phyloP scores from a whole-genome alignment of 805 yeast species.

The Pichia membranifaciens region DNA sequence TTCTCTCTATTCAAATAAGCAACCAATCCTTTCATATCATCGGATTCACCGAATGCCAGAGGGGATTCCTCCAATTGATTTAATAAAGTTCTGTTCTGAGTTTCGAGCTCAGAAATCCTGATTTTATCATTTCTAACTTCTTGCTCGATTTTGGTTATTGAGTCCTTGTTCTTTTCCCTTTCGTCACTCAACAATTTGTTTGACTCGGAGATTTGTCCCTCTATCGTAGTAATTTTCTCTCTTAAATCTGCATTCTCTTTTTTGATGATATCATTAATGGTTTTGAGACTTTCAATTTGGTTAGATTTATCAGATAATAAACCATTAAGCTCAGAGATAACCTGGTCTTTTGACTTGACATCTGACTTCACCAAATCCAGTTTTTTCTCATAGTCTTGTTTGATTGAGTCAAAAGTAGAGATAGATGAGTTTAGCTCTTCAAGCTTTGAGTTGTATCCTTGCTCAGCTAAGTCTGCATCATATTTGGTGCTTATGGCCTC shows the following conservation, averaged over 20 bases:
- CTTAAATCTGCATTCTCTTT: constrained; percentile 21
- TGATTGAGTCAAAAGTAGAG: constrained; percentile 22
- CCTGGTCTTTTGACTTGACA: constrained; percentile 22
- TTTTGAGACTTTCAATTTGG: constrained; percentile 24
- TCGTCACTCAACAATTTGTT: constrained; percentile 31
- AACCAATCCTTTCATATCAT: constrained; percentile 48
- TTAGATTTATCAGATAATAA: constrained; percentile 21
- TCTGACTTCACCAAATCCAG: constrained; percentile 29
- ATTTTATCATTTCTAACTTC: constrained; percentile 40
- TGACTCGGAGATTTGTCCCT: constrained; percentile 32
- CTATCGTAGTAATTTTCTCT: constrained; percentile 31
- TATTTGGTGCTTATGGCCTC: constrained; percentile 13
- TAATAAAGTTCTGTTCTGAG: constrained; percentile 64
- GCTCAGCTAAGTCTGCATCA: constrained; percentile 12
- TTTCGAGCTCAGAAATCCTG: constrained; percentile 49
- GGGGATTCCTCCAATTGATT: constrained; percentile 51
- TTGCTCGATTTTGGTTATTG: constrained; percentile 37
- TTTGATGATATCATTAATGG: constrained; percentile 8
- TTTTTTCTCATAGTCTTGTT: constrained; percentile 28
- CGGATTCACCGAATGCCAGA: constrained; percentile 15
- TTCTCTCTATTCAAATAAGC: constrained; percentile 66
- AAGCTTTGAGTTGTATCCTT: constrained; percentile 18
- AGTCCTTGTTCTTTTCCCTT: constrained; percentile 42
- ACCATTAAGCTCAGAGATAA: constrained; percentile 16
- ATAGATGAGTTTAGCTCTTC: constrained; percentile 22